phyloP scores from a whole-genome alignment of 441 rosid species.

The Populus hybrid region DNA sequence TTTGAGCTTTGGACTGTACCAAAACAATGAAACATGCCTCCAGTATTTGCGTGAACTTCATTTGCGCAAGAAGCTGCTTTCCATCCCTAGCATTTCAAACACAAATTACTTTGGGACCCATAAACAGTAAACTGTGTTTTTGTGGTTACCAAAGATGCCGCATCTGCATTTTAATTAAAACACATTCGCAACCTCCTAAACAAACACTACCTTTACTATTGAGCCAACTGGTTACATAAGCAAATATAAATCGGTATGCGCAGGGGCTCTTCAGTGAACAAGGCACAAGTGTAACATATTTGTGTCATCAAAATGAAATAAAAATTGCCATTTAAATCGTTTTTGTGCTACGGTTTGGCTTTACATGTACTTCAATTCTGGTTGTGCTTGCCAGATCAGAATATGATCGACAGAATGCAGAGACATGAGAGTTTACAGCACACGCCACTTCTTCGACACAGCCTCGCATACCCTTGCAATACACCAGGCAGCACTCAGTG shows the following conservation, averaged over 20 bases:
- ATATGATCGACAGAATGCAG: not conserved
- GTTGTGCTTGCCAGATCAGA: not conserved
- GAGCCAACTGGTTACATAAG: too few species aligned
- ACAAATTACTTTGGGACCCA: too few species aligned
- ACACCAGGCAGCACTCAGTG: constrained; percentile 34
- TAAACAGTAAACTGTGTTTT: too few species aligned
- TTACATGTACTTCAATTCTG: not conserved
- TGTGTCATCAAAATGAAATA: not conserved
- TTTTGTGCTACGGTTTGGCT: not conserved
- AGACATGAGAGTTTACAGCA: constrained; percentile 4
- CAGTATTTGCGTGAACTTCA: too few species aligned
- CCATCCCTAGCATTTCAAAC: too few species aligned
- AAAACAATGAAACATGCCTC: too few species aligned
- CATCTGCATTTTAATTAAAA: too few species aligned
- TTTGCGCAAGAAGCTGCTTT: too few species aligned
- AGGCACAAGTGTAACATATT: not conserved
- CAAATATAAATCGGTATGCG: not conserved
- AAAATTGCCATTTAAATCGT: not conserved
- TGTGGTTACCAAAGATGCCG: too few species aligned
- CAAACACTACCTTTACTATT: too few species aligned
- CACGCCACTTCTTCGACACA: constrained; percentile 22
- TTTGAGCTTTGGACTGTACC: too few species aligned
- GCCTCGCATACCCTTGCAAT: constrained; percentile 31
- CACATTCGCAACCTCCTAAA: too few species aligned
- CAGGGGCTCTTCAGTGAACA: not conserved